Evolutionary conservation across 345 rosid species (phyloP).

Genomic region (Hevea brasiliensis): DNA sequence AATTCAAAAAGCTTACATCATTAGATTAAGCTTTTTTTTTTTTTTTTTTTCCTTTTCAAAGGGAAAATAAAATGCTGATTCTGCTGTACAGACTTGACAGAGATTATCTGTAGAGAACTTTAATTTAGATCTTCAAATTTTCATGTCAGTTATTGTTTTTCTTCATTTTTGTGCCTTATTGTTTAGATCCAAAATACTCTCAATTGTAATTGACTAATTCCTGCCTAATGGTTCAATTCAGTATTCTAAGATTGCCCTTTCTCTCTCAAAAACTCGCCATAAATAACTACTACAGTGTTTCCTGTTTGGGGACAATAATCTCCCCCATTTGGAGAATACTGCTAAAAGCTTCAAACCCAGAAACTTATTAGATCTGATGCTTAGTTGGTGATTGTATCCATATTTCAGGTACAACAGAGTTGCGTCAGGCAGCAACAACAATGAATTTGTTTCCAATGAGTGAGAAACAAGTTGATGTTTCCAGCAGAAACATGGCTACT

Average conservation of each 20-base stretch:
- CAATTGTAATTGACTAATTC: constrained; percentile 26
- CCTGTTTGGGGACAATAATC: not conserved
- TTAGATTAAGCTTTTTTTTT: too few relatives aligned
- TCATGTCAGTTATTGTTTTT: not conserved
- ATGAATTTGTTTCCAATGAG: constrained; percentile 61
- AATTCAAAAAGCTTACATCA: too few relatives aligned
- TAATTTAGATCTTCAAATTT: not conserved
- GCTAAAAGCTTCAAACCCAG: not conserved
- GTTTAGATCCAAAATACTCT: constrained; percentile 27
- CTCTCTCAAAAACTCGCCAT: constrained; percentile 11
- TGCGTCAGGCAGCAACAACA: constrained; percentile 37
- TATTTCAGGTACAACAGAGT: constrained; percentile 29
- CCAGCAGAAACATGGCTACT: constrained; percentile 3
- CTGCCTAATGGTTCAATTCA: constrained; percentile 27
- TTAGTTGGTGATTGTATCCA: constrained; percentile 11
- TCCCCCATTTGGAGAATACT: not conserved
- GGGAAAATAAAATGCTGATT: not conserved
- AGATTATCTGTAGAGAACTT: too few relatives aligned
- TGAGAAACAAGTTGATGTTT: constrained; percentile 22
- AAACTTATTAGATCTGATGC: constrained; percentile 18
- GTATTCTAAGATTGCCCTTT: constrained; percentile 8
- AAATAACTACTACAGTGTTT: not conserved
- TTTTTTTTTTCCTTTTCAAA: too few relatives aligned
- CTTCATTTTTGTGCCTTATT: not conserved
- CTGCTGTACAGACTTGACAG: not conserved